Base-by-base conservation (phyloP, 345 rosid species). In the Arabis alpina region DNA sequence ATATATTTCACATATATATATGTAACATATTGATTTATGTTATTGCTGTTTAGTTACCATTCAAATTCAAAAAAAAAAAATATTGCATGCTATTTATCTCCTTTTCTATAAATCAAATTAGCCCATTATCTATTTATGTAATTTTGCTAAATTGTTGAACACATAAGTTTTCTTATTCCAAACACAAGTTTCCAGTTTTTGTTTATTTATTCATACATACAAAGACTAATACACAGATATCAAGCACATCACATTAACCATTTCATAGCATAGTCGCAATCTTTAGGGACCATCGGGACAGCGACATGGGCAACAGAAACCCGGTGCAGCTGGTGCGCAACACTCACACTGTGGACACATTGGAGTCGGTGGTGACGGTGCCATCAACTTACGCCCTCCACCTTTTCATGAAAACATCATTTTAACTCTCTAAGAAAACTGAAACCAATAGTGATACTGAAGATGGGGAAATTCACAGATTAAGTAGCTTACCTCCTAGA, bases 311-410 rank as follows among this genome's bases (percentile, higher is more conserved):
- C 79, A 75, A 54, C 79, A 75, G 48, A 14, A 68, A 50, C 65
- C 74, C 1, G 64, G 74, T 53, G 52, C 8, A 61, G 79, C 79
- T 4, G 79, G 70, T 25, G 64, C 78, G 14, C 70, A 75, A 61
- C 78, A 75, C 5, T 1, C 74, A 68, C 78, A 68, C 47, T 68
- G 74, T 54, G 78, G 70, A 75, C 78, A 75, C 78, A 75, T 60
- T 3, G n/a, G 44, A 54, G 48, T 3, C 6, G 74, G 74, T 60
- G 77, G 77, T 66, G 77, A 34, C 2, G 78, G 73, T 6, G 68
- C 73, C 78, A 60, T 74, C 36, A 74, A 39, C 78, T 67, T 74
- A 54, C 78, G 78, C 34, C 64, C 68, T 74, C 62, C 78, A 60
- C 72, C 67, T 73, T 37, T 64, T 28, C 66, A 49, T 19, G 2